A percentile compares a stretch with the other conserved stretches of the same genome.
phyloP scores from a whole-genome alignment of 2,329 filamentous ascomycete genomes.

The Ilyonectria destructans region DNA sequence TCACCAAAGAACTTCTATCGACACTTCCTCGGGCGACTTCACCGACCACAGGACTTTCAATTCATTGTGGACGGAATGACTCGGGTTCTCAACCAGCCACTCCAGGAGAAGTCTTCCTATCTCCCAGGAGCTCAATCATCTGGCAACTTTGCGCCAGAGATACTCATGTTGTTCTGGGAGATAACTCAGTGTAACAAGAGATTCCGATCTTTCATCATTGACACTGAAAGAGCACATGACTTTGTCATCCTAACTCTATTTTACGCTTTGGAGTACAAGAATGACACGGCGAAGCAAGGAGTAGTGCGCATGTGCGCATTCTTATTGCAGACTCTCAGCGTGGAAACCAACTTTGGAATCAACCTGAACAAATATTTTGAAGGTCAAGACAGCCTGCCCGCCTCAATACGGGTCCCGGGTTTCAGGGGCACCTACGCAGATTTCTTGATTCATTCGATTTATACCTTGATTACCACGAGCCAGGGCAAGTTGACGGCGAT shows the following conservation, averaged over 20 bases:
- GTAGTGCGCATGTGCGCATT: conserved; percentile 98
- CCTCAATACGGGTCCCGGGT: conserved; percentile 84
- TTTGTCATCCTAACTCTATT: conserved; percentile 93
- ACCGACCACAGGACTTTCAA: conserved; percentile 96
- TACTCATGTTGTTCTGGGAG: conserved; percentile 98
- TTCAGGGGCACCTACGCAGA: conserved; percentile 95
- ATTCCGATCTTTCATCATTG: conserved; percentile 96
- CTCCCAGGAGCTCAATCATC: conserved; percentile 87
- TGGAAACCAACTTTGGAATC: conserved; percentile 90
- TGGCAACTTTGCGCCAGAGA: conserved; percentile 92
- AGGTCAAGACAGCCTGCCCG: conserved; percentile 88
- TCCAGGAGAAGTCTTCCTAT: conserved; percentile 91
- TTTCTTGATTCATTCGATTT: conserved; percentile 95
- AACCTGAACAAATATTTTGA: conserved; percentile 93
- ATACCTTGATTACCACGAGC: conserved; percentile 90
- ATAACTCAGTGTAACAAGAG: conserved; percentile 97
- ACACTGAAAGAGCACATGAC: conserved; percentile 93
- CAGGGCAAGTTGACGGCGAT: conserved; percentile 92
- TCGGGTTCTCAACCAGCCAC: conserved; percentile 90
- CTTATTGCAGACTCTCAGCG: conserved; percentile 93
- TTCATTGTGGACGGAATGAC: conserved; percentile 97
- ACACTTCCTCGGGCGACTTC: conserved; percentile 90
- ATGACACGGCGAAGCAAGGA: conserved; percentile 90
- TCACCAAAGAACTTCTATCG: conserved; percentile 93
- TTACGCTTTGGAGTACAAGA: conserved; percentile 92